Evolutionary conservation across 2,329 filamentous ascomycete genomes (phyloP), one percentile per base, ranked within the genome.

Genomic region (Aspergillus glaucus): DNA sequence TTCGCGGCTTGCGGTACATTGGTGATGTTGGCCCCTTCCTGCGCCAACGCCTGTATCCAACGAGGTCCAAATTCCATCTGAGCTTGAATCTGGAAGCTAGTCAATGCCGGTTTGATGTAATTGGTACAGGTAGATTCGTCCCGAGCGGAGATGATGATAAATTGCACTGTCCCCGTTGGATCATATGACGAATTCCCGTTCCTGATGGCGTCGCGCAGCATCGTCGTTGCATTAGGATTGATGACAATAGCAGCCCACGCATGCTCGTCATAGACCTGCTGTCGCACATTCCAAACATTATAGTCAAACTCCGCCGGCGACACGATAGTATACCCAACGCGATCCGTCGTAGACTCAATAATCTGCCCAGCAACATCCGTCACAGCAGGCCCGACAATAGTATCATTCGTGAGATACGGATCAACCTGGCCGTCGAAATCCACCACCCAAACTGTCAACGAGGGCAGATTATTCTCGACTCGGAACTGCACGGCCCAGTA

Each of bases 161-260:
- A 66, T 54, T 85, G 78, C 9, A 78, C 74, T 0, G 79, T 78
- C 5, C 80, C 80, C 3, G 74, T 66, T 0, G 82, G 82, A 44
- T 84, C 79, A 58, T 85, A 86, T 4, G 74, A 76, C 2, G 73
- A 56, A 57, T 86, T 83, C 1, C 77, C 79, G 0, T 64, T 75
- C 1, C 66, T 62, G 0, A 84, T 68, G 0, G 82, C 81, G 15
- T 73, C 65, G 46, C 76, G 77, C 0, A 86, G 70, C 17, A 84
- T 67, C 0, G 74, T 66, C 0, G 81, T 84, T 0, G 83, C 81
- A 55, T 85, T 84, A 1, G 80, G 62, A 51, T 84, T 81, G 54
- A 86, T 71, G 48, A 85, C 74, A 43, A 86, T 74, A 0, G 82
- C 82, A 0, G 78, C 81, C 73, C 78, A 85, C 8, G 75, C 74